phyloP scores from a whole-genome alignment of 805 yeast genomes.

The Yarrowia divulgata region DNA sequence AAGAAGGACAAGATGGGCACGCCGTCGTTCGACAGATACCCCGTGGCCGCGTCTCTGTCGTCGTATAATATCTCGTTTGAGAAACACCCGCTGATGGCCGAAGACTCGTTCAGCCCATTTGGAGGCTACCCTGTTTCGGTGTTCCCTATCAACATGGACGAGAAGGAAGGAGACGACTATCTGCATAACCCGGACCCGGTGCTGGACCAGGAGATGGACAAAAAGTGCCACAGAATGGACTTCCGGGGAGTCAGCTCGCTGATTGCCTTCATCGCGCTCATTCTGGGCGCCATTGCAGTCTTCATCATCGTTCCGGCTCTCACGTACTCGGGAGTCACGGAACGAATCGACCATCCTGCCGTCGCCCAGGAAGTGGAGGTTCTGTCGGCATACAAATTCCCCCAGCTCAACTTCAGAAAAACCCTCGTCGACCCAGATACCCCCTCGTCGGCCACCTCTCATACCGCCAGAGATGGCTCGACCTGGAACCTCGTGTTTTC shows the following conservation, averaged over 20 bases:
- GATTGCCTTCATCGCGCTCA: slow-evolving; percentile 57
- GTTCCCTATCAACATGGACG: slow-evolving; percentile 90
- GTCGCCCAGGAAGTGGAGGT: slow-evolving; percentile 78
- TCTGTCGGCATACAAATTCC: slow-evolving; percentile 90
- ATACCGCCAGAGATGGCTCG: slow-evolving; percentile 65
- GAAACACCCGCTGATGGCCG: slow-evolving; percentile 47
- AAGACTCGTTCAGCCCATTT: slow-evolving; percentile 64
- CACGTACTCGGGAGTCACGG: slow-evolving; percentile 75
- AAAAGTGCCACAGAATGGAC: slow-evolving; percentile 51
- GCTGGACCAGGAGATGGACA: slow-evolving; percentile 82
- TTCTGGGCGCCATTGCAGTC: slow-evolving; percentile 69
- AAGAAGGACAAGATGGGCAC: slow-evolving; percentile 15
- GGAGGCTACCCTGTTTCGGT: slow-evolving; percentile 96
- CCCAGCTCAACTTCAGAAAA: slow-evolving; percentile 73
- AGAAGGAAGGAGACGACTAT: slow-evolving; percentile 93
- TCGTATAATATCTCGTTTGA: slow-evolving; percentile 15
- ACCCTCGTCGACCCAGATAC: slow-evolving; percentile 74
- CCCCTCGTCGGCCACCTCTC: slow-evolving; percentile 60
- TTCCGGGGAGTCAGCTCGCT: slow-evolving; percentile 51
- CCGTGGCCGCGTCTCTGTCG: slow-evolving; percentile 20
- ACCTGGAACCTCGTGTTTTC: slow-evolving; percentile 81
- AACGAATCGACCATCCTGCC: slow-evolving; percentile 71
- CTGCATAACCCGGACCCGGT: slow-evolving; percentile 96
- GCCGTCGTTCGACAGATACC: slow-evolving; percentile 31
- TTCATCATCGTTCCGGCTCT: slow-evolving; percentile 83